phyloP scores from a whole-genome alignment of 1,284 basidiomycete genomes.

The Ceratobasidium sp. region DNA sequence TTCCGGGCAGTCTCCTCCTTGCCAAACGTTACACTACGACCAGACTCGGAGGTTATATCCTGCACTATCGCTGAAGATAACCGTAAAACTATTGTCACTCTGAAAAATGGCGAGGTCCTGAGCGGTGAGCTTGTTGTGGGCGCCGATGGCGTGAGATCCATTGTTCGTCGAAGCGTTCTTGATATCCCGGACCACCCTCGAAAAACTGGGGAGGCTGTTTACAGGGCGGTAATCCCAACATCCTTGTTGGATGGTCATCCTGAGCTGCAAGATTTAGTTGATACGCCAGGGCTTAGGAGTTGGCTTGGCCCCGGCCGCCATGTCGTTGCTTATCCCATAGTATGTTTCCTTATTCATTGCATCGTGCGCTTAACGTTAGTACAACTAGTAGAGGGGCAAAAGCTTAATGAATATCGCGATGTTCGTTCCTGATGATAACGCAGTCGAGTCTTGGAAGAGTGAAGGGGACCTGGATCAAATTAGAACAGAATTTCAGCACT shows the following conservation, averaged over 20 bases:
- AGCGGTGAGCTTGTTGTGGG: conserved; percentile 67
- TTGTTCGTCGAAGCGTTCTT: conserved; percentile 66
- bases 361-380: neutral
- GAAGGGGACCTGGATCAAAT: conserved; percentile 39
- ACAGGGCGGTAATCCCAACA: conserved; percentile 47
- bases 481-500: conserved; percentile 39
- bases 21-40: conserved; percentile 44
- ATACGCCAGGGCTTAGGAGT: conserved; percentile 22
- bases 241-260: conserved; percentile 24
- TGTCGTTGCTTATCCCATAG: conserved; percentile 44
- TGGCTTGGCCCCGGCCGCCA: conserved; percentile 48
- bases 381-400: conserved; percentile 7
- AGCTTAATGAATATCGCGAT: conserved; percentile 39
- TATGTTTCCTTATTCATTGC: neutral
- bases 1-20: conserved; percentile 61
- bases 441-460: conserved; percentile 39
- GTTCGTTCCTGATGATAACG: conserved; percentile 41
- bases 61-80: conserved; percentile 51
- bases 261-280: conserved; percentile 46
- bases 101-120: conserved; percentile 61
- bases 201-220: conserved; percentile 68
- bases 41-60: conserved; percentile 41
- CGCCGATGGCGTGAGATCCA: conserved; percentile 70
- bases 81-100: conserved; percentile 57
- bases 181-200: conserved; percentile 57